phyloP scores from a whole-genome alignment of 108 stramenopile genomes.

The Seminavis robusta region DNA sequence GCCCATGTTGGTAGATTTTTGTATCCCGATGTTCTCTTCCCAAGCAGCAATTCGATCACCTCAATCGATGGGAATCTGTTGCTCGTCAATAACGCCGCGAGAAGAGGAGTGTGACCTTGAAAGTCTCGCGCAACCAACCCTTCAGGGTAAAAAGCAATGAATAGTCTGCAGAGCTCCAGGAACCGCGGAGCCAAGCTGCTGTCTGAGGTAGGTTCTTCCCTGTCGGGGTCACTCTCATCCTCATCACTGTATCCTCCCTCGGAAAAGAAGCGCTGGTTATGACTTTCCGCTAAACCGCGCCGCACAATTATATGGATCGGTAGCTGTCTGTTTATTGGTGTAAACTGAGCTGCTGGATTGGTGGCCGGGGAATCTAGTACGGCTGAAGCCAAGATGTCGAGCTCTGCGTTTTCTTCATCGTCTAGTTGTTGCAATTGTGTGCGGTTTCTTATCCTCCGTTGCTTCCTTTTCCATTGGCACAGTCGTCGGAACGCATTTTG shows the following conservation, averaged over 20 bases:
- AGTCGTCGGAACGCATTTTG: conserved; percentile 19
- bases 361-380: too few species aligned
- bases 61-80: conserved; percentile 20
- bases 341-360: background rate
- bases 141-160: conserved; percentile 42
- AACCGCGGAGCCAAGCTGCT: too few species aligned
- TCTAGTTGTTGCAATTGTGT: too few species aligned
- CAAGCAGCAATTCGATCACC: conserved; percentile 31
- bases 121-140: conserved; percentile 25
- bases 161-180: conserved; percentile 13
- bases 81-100: conserved; percentile 24
- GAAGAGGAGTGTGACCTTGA: conserved; percentile 36
- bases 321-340: conserved; percentile 3
- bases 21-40: conserved; percentile 21
- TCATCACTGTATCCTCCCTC: too few species aligned
- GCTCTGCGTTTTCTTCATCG: too few species aligned
- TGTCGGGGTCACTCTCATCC: too few species aligned
- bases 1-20: conserved; percentile 11
- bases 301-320: conserved; percentile 35
- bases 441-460: background rate
- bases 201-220: too few species aligned
- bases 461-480: conserved; percentile 19
- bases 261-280: too few species aligned
- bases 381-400: too few species aligned
- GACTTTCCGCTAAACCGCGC: too few species aligned